Evolutionary conservation across 257 asterid species (phyloP), one percentile per base, ranked within the genome.

Genomic region (Plantago major): DNA sequence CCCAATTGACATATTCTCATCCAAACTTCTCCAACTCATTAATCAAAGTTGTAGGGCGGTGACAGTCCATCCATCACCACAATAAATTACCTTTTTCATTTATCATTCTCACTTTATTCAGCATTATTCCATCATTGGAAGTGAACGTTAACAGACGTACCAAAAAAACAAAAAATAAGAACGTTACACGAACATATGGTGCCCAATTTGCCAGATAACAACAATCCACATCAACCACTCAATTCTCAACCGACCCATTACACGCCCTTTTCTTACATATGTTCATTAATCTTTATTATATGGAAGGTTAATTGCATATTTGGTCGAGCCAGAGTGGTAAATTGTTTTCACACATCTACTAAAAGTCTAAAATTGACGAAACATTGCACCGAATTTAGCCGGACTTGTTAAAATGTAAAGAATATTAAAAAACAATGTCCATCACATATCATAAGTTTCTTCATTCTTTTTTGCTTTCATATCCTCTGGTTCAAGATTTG

Each of bases 31-130:
- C 12, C 26, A 16, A 33, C 64, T 18, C 3, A 11, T 30, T 60
- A 68, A 30, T 45, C 52, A 15, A 62, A 46, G 42, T 46, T 28
- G 8, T 33, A 33, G 73, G 69, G 73, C 73, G 77, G 73, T 72
- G 73, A 18, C 40, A 15, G 40, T 55, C 67, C 58, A 54, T 53
- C 22, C 57, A 63, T 46, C 73, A 42, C 63, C 70, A 62, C 30
- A n/a, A 44, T 33, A 33, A 4, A 33, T 33, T 33, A 4, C 40
- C 7, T 33, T 7, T 7, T 33, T 7, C 0, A 4, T 11, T 40
- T 0, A 48, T 19, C 9, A 15, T 49, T 49, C n/a, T 16, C 13
- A 53, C 14, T 28, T 26, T 53, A 33, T 53, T 12, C 13, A 5
- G 33, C 58, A 53, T 11, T 10, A 53, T 52, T 52, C 58, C 38